Evolutionary conservation across 2,329 filamentous ascomycete genomes (phyloP).

Genomic region (Leptographium wingfieldii): DNA sequence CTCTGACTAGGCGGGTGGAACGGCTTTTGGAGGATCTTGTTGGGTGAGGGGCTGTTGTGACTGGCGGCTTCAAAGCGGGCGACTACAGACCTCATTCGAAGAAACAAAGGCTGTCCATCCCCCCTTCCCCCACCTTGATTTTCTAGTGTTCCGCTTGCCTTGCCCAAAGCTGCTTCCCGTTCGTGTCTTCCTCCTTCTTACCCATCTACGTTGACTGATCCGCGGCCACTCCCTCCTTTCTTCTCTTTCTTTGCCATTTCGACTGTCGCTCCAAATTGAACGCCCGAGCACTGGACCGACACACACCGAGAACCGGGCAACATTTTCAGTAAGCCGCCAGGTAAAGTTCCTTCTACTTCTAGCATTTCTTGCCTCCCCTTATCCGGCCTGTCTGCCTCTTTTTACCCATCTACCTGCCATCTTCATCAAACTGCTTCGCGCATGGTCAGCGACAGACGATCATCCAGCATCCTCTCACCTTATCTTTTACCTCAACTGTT

Average conservation of each 20-base stretch:
- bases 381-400: not conserved
- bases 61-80: not conserved
- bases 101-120: constrained; percentile 4
- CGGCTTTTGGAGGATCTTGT: not conserved
- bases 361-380: not conserved
- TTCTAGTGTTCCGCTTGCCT: constrained; percentile 5
- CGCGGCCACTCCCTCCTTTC: not conserved
- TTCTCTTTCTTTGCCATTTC: not conserved
- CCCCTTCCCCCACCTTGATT: constrained; percentile 5
- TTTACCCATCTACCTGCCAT: not conserved
- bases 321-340: not conserved
- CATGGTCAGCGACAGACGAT: not conserved
- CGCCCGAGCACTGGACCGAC: not conserved
- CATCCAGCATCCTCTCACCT: not conserved
- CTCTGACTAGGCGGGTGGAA: constrained; percentile 4
- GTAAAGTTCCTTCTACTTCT: not conserved
- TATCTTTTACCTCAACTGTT: not conserved
- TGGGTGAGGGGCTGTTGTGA: constrained; percentile 9
- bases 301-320: not conserved
- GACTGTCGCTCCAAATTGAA: not conserved
- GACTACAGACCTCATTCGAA: constrained; percentile 1
- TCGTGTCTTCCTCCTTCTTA: not conserved
- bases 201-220: not conserved
- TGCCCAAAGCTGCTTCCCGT: constrained; percentile 6
- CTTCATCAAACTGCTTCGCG: not conserved